Conservation (phyloP, 352 stramenopile species). For the Globisporangium spiculum region DNA sequence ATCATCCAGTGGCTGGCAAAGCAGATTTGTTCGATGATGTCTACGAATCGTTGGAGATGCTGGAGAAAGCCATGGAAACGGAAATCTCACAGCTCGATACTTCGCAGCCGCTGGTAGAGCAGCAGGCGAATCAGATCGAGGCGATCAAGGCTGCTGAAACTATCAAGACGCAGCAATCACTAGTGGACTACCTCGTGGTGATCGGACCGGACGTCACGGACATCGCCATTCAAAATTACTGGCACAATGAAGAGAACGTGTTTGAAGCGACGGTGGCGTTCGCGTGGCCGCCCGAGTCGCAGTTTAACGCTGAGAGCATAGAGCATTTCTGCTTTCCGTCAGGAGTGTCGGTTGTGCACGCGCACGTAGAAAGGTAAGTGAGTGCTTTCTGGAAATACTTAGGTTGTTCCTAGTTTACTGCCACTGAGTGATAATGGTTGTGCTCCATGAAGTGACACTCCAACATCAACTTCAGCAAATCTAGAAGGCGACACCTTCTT, state of each 20-base stretch:
- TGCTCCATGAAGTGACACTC: not conserved
- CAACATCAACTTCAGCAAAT: not conserved
- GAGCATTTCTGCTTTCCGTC: slow-evolving; percentile 74
- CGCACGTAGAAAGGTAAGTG: not conserved
- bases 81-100: slow-evolving; percentile 30
- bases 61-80: slow-evolving; percentile 34
- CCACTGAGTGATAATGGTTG: not conserved
- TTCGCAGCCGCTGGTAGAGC: not conserved
- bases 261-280: slow-evolving; percentile 64
- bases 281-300: slow-evolving; percentile 53
- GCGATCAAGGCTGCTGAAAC: not conserved
- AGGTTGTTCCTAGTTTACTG: not conserved
- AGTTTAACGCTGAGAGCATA: slow-evolving; percentile 69
- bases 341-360: slow-evolving; percentile 23
- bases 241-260: slow-evolving; percentile 38
- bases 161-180: slow-evolving; percentile 8
- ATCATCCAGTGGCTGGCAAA: not conserved
- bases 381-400: not conserved
- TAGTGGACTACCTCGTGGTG: slow-evolving; percentile 51
- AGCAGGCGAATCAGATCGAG: not conserved
- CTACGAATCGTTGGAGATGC: slow-evolving; percentile 38
- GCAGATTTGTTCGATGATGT: slow-evolving; percentile 43
- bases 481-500: slow-evolving; percentile 31
- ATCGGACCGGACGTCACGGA: slow-evolving; percentile 46
- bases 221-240: slow-evolving; percentile 40